A percentile compares a stretch with the other conserved stretches of the same genome.
These are phyloP conservation scores for Iris macrosiphon DNA, from an alignment of 106 monocot genomes.

Conservation along the genomic window DNA sequence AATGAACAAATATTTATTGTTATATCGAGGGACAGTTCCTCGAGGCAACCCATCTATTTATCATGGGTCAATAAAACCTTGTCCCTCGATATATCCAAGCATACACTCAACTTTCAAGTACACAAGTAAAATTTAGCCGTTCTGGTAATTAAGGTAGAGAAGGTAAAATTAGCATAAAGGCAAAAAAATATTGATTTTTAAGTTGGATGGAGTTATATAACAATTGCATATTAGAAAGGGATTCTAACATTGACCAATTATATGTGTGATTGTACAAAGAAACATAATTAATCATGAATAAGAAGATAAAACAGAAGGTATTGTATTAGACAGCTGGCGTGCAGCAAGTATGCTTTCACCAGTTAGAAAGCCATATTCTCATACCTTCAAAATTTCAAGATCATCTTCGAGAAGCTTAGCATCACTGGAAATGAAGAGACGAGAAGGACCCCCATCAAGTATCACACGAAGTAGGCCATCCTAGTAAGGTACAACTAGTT, in stretches of 20 bases:
- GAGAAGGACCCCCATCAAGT: constrained; percentile 83
- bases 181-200: background rate
- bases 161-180: background rate
- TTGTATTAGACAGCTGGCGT: background rate
- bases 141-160: no score
- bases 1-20: constrained; percentile 3
- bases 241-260: background rate
- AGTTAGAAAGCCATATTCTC: background rate
- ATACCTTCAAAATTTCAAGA: constrained; percentile 83
- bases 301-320: background rate
- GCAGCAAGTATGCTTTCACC: background rate
- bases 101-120: no score
- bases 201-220: background rate
- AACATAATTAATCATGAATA: background rate
- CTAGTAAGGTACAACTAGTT: constrained; percentile 23
- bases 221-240: no score
- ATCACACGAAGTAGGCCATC: constrained; percentile 83
- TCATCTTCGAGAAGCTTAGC: constrained; percentile 83
- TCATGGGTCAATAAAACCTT: no score
- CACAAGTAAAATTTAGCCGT: no score
- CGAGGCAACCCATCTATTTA: no score
- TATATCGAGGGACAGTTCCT: no score
- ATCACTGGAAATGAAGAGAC: constrained; percentile 70
- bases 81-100: no score
- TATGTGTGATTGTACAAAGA: background rate